A percentile compares a stretch with the other conserved stretches of the same genome.
Conservation (phyloP, 2,329 filamentous ascomycete species). For the Fusarium bactridioides region DNA sequence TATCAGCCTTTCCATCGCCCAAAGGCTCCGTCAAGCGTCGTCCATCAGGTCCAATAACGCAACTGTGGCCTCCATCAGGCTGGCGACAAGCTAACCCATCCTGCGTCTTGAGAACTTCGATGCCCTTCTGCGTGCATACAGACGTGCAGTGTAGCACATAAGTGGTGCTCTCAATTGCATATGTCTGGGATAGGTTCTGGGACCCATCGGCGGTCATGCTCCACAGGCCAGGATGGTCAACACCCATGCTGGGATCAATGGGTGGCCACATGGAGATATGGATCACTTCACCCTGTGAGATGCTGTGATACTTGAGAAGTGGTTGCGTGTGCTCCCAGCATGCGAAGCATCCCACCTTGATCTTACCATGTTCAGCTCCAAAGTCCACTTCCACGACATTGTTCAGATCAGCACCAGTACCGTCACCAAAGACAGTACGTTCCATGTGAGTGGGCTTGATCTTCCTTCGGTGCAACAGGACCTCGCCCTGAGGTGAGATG, state of each 20-base stretch:
- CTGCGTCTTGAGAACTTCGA: constrained; percentile 51
- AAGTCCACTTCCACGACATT: constrained; percentile 51
- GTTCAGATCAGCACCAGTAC: constrained; percentile 47
- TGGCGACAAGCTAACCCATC: constrained; percentile 42
- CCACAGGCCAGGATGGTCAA: constrained; percentile 38
- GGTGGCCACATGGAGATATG: constrained; percentile 59
- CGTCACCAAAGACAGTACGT: constrained; percentile 59
- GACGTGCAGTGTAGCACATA: constrained; percentile 56
- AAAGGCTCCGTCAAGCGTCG: constrained; percentile 27
- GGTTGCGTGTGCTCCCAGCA: constrained; percentile 63
- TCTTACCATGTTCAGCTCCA: constrained; percentile 40
- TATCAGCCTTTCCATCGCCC: constrained; percentile 10
- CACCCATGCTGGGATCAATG: constrained; percentile 29
- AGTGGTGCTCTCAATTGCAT: constrained; percentile 63
- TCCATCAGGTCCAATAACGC: constrained; percentile 37
- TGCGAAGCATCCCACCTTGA: constrained; percentile 53
- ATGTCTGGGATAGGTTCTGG: constrained; percentile 57
- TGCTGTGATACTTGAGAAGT: constrained; percentile 57
- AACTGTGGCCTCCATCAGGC: constrained; percentile 35
- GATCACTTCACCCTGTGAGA: constrained; percentile 54
- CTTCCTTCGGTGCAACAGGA: constrained; percentile 54
- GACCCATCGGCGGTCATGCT: constrained; percentile 48
- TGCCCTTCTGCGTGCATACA: constrained; percentile 51
- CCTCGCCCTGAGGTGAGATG: constrained; percentile 51
- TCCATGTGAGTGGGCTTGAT: constrained; percentile 64